Evolutionary conservation across 352 stramenopile genomes (phyloP).

Genomic region (Globisporangium spiculum): DNA sequence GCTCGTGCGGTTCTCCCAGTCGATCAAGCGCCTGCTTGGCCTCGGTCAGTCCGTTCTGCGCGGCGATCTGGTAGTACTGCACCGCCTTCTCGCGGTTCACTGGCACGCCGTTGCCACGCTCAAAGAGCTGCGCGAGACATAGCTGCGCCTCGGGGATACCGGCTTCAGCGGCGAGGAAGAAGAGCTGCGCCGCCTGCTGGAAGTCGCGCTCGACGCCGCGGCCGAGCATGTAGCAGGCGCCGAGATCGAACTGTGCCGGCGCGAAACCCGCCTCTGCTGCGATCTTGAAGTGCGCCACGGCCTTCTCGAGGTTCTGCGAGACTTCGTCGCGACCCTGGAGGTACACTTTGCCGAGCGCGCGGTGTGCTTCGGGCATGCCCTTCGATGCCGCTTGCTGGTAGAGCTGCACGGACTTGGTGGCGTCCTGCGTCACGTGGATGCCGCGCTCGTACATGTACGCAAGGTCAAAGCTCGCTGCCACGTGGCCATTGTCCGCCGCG

Average conservation of each 20-base stretch:
- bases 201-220: conserved; percentile 53
- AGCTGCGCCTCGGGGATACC: conserved; percentile 65
- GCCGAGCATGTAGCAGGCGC: conserved; percentile 79
- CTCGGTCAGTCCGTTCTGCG: conserved; percentile 48
- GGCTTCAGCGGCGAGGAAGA: conserved; percentile 70
- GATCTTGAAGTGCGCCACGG: conserved; percentile 50
- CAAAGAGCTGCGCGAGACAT: conserved; percentile 76
- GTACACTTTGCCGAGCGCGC: conserved; percentile 54
- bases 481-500: conserved; percentile 60
- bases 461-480: conserved; percentile 72
- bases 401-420: conserved; percentile 51
- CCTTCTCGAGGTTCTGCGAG: conserved; percentile 24
- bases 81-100: conserved; percentile 57
- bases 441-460: conserved; percentile 74
- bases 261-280: conserved; percentile 61
- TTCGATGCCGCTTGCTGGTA: conserved; percentile 55
- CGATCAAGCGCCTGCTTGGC: conserved; percentile 50
- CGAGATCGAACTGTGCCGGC: conserved; percentile 73
- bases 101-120: conserved; percentile 49
- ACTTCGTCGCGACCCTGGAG: conserved; percentile 30
- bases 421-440: conserved; percentile 57
- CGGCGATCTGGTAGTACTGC: conserved; percentile 74
- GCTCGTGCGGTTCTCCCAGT: conserved; percentile 41
- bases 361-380: conserved; percentile 70
- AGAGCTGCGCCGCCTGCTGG: conserved; percentile 54